These are phyloP conservation scores for Hymenoscyphus infarciens DNA, from an alignment of 2,329 filamentous ascomycete genomes.

Conservation along the genomic window DNA sequence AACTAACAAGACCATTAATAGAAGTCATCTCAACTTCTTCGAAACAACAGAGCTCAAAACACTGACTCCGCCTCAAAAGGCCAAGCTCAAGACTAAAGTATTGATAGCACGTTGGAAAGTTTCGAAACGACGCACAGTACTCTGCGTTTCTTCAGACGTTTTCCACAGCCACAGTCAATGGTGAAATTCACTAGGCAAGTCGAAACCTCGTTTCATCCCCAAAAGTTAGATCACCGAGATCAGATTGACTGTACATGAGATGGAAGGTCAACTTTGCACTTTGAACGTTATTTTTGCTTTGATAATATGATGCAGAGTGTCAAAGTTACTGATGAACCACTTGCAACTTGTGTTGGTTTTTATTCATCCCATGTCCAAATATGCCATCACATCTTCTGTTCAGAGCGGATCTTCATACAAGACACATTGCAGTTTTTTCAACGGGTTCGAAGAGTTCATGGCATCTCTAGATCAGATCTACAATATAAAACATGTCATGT, in stretches of 20 bases:
- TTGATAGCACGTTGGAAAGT: not conserved
- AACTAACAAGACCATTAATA: not conserved
- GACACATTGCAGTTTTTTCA: not conserved
- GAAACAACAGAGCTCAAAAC: not conserved
- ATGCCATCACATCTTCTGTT: not conserved
- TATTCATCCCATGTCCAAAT: not conserved
- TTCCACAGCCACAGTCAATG: not conserved
- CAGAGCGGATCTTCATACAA: not conserved
- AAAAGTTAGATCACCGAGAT: not conserved
- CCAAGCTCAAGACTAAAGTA: not conserved
- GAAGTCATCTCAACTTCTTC: conserved; percentile 2
- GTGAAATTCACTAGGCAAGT: not conserved
- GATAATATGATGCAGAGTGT: not conserved
- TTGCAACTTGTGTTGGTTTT: not conserved
- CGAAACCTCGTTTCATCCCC: not conserved
- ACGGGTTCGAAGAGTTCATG: not conserved
- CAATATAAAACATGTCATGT: not conserved
- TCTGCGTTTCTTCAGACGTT: not conserved
- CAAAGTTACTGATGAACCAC: not conserved
- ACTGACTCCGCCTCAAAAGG: not conserved
- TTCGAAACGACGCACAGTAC: not conserved
- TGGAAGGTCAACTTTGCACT: not conserved
- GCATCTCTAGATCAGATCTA: not conserved
- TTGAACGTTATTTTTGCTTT: too few species aligned
- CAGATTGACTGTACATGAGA: not conserved